phyloP scores from a whole-genome alignment of 352 stramenopile species.

The Globisporangium ultimum region DNA sequence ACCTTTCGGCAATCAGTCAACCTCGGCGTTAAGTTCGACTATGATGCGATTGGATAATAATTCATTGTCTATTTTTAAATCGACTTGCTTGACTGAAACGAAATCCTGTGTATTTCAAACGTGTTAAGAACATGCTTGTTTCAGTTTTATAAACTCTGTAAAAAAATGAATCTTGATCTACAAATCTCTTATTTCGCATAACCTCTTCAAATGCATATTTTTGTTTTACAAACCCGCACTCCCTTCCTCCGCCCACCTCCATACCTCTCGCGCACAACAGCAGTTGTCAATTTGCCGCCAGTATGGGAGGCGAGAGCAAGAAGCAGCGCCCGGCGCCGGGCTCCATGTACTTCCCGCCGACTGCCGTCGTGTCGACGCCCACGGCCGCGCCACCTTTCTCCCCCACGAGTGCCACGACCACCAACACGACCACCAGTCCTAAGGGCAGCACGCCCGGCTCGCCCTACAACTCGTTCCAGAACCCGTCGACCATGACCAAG shows the following conservation, averaged over 20 bases:
- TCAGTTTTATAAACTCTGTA: too few species aligned
- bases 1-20: too few species aligned
- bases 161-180: too few species aligned
- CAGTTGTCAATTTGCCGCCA: too few species aligned
- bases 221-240: background rate
- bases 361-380: constrained; percentile 13
- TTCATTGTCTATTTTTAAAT: too few species aligned
- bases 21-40: background rate
- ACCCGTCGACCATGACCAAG: constrained; percentile 34
- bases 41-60: background rate
- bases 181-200: background rate
- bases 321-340: constrained; percentile 38
- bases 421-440: constrained; percentile 19
- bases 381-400: constrained; percentile 7
- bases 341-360: constrained; percentile 43
- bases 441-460: constrained; percentile 16
- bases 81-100: too few species aligned
- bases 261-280: too few species aligned
- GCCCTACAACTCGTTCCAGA: constrained; percentile 36
- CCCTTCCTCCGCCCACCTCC: background rate
- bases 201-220: background rate
- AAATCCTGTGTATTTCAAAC: too few species aligned
- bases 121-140: too few species aligned
- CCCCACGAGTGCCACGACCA: constrained; percentile 9
- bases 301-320: constrained; percentile 23